A percentile compares a stretch with the other conserved stretches of the same genome.
Evolutionary conservation across 805 yeast species (phyloP).

Genomic region (Pichia nanzhaoensis): DNA sequence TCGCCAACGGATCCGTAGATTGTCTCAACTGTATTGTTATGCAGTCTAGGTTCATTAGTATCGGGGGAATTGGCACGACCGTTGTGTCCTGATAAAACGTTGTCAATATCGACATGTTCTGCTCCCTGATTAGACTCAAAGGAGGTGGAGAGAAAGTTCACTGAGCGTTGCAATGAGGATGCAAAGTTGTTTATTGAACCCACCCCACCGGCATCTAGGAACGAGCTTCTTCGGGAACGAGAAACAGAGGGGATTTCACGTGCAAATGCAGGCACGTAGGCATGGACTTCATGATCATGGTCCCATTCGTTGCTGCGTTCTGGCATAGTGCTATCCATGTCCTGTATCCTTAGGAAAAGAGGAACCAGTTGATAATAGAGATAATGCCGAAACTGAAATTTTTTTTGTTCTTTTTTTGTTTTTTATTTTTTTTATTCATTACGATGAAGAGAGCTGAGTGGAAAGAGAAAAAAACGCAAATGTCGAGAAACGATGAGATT

Average conservation of each 20-base stretch:
- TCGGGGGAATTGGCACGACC: neutral
- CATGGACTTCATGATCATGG: neutral
- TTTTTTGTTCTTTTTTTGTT: too few relatives aligned
- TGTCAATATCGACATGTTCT: neutral
- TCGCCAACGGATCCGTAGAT: neutral
- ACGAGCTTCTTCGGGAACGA: slow-evolving; percentile 25
- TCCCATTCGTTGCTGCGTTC: too few relatives aligned
- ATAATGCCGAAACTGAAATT: too few relatives aligned
- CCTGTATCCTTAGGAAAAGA: too few relatives aligned
- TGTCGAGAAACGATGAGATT: too few relatives aligned
- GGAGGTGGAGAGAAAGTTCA: slow-evolving; percentile 26
- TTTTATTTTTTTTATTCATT: too few relatives aligned
- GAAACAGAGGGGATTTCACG: neutral
- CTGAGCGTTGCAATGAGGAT: slow-evolving; percentile 28
- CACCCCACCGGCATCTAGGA: slow-evolving; percentile 33
- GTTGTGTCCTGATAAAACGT: neutral
- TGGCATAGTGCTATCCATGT: too few relatives aligned
- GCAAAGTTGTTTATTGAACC: slow-evolving; percentile 34
- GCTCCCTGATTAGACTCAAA: slow-evolving; percentile 8
- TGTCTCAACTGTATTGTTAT: neutral
- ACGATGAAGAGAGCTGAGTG: too few relatives aligned
- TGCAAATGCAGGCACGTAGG: neutral
- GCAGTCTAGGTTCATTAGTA: too few relatives aligned
- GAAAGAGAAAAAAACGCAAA: too few relatives aligned
- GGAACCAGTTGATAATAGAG: too few relatives aligned